Evolutionary conservation across 331 rosid species (phyloP), one percentile per base, ranked within the genome.

Genomic region (Spiraea crenata): DNA sequence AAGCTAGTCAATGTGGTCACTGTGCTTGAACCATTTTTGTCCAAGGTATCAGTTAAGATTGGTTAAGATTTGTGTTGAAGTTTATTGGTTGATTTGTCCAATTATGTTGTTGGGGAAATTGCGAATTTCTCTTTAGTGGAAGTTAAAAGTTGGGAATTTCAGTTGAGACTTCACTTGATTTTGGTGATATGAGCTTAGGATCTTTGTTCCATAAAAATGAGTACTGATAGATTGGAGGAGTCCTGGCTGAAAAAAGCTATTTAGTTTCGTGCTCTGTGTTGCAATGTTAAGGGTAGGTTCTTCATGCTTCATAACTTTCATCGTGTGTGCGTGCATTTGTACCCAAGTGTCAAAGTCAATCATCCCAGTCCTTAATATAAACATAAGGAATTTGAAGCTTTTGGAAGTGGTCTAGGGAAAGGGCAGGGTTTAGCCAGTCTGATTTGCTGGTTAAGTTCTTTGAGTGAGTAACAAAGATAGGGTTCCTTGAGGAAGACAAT

Each of bases 21-120:
- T 45, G 82, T 82, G 72, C 99, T 93, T 73, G 92, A 93, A 70
- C 99, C 96, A 17, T 93, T 93, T 69, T 82, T 93, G 78, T 87
- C 96, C 3, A 93, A 93, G 99, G 99, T 93, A 77, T 76, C 61
- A 25, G 14, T 75, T 61, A n/a, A 5, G 4, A 31, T 34, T 31
- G 35, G 50, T 48, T 44, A n/a, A 25, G 31, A 54, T 57, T 9
- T 34, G 41, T 45, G 4, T 7, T 11, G 7, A 9, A 14, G 6
- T 35, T 14, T 52, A n/a, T 20, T 20, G 41, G 7, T 61, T 61
- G 15, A 15, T 61, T 61, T 58, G 64, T 58, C 2, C 45, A 58
- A 3, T 58, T 58, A 1, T 35, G 64, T 61, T 39, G 15, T 4
- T 40, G 39, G 66, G 2, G 48, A 39, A 61, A n/a, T 17, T 61